A percentile compares a stretch with the other conserved stretches of the same genome.
Conservation (phyloP, 805 yeast species). For the Starmerella potacharoeniae region DNA sequence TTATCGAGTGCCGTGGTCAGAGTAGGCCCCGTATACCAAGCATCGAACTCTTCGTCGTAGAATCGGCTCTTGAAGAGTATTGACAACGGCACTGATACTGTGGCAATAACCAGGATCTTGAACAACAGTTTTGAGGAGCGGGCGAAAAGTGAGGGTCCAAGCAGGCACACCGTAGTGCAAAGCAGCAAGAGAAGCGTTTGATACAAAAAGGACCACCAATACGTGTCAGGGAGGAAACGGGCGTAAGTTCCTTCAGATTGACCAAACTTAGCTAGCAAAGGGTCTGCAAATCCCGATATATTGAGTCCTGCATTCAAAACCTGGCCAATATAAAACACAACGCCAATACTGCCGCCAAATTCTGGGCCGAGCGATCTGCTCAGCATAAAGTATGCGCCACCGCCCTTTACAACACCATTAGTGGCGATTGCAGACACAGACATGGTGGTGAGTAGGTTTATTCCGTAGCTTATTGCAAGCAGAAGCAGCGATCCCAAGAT, state of each 20-base stretch:
- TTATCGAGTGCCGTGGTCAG: slow-evolving; percentile 58
- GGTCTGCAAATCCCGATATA: slow-evolving; percentile 92
- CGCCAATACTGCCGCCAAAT: slow-evolving; percentile 95
- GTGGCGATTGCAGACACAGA: slow-evolving; percentile 94
- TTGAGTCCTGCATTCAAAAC: slow-evolving; percentile 79
- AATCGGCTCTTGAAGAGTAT: slow-evolving; percentile 56
- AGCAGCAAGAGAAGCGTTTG: slow-evolving; percentile 56
- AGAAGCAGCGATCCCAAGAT: slow-evolving; percentile 62
- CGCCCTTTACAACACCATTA: slow-evolving; percentile 94
- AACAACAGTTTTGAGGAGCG: slow-evolving; percentile 70
- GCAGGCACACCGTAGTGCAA: slow-evolving; percentile 65
- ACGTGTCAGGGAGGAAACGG: slow-evolving; percentile 54
- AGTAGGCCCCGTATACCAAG: slow-evolving; percentile 58
- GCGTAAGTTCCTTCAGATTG: slow-evolving; percentile 42
- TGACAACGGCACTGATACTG: slow-evolving; percentile 73
- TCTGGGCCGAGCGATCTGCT: slow-evolving; percentile 93
- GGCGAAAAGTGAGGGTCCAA: slow-evolving; percentile 73
- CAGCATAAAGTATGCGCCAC: slow-evolving; percentile 97
- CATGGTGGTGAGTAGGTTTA: slow-evolving; percentile 73
- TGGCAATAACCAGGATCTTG: slow-evolving; percentile 53
- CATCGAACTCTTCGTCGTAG: slow-evolving; percentile 22
- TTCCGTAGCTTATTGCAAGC: slow-evolving; percentile 60
- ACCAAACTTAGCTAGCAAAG: slow-evolving; percentile 72
- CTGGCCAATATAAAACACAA: slow-evolving; percentile 90
- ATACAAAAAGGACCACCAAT: slow-evolving; percentile 57